Conservation (phyloP, 2,329 filamentous ascomycete species). For the Colletotrichum orchidophilum region DNA sequence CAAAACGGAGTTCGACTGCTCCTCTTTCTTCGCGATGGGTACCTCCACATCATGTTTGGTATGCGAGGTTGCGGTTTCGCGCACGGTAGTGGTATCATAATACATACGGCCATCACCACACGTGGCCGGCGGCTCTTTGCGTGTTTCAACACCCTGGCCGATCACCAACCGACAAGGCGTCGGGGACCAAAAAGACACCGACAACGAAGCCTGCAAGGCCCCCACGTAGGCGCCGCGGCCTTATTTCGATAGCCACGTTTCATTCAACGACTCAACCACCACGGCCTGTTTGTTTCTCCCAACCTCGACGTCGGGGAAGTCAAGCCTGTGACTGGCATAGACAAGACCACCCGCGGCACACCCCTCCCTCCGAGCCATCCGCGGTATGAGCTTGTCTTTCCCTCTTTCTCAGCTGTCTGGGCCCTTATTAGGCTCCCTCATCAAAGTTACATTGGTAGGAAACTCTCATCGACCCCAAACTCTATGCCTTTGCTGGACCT, state of each 20-base stretch:
- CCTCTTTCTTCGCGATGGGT: background rate
- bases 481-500: background rate
- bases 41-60: slow-evolving; percentile 2
- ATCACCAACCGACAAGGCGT: background rate
- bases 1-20: background rate
- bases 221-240: background rate
- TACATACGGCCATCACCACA: background rate
- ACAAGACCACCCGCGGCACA: background rate
- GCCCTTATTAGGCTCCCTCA: background rate
- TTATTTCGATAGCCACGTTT: background rate
- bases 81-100: slow-evolving; percentile 19
- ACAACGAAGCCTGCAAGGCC: background rate
- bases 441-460: background rate
- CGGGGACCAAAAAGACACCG: background rate
- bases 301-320: background rate
- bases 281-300: background rate
- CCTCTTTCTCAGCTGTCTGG: background rate
- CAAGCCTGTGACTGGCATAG: background rate
- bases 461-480: background rate
- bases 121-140: background rate
- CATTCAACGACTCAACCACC: background rate
- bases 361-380: background rate
- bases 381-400: background rate
- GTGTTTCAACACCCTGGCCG: background rate
- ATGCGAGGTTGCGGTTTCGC: slow-evolving; percentile 13